Conservation (phyloP, 495 filamentous ascomycete species). For the Rhypophila decipiens region DNA sequence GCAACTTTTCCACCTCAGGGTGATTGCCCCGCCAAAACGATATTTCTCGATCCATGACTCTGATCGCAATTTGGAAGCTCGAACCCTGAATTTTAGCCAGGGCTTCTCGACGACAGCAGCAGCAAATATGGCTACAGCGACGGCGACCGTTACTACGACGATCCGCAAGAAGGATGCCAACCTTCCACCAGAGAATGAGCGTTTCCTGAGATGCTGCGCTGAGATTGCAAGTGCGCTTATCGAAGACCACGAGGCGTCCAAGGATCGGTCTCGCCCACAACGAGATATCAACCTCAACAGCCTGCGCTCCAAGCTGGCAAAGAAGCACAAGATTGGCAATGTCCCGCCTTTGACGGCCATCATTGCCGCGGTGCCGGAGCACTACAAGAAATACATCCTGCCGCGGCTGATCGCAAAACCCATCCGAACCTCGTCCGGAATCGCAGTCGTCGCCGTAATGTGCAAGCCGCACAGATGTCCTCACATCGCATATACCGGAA, state of each 20-base stretch:
- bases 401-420: constrained; percentile 95
- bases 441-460: constrained; percentile 99
- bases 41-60: not conserved
- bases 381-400: constrained; percentile 98
- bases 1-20: not conserved
- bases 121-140: constrained; percentile 29
- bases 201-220: constrained; percentile 86
- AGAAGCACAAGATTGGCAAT: constrained; percentile 78
- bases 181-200: constrained; percentile 83
- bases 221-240: constrained; percentile 91
- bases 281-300: constrained; percentile 91
- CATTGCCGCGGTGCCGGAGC: constrained; percentile 93
- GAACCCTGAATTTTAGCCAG: not conserved
- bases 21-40: not conserved
- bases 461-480: constrained; percentile 98
- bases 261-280: constrained; percentile 61
- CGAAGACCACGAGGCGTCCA: constrained; percentile 78
- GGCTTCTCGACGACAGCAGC: not conserved
- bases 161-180: constrained; percentile 58
- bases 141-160: constrained; percentile 33
- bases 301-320: constrained; percentile 78
- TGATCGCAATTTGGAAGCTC: not conserved
- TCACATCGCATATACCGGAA: constrained; percentile 95
- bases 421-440: constrained; percentile 91
- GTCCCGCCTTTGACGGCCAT: constrained; percentile 93